These are phyloP conservation scores for Tylopilus balloui DNA, from an alignment of 768 basidiomycete species.

Conservation along the genomic window DNA sequence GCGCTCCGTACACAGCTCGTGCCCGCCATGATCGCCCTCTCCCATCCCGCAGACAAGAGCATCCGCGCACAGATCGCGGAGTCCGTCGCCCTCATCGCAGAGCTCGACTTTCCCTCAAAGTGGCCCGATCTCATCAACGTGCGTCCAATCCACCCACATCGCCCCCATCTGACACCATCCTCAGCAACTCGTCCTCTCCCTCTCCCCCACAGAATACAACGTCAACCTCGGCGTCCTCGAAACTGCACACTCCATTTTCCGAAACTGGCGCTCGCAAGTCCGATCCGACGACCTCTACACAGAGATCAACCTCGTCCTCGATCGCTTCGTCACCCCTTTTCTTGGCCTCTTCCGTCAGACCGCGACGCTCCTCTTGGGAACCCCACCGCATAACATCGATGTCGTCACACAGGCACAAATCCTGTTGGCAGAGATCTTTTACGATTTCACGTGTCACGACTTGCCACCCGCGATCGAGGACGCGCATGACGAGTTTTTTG, in stretches of 20 bases:
- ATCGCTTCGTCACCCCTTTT: conserved; percentile 79
- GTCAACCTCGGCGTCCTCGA: conserved; percentile 88
- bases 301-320: conserved; percentile 88
- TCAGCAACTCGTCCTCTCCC: conserved; percentile 84
- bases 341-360: conserved; percentile 76
- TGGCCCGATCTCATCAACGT: conserved; percentile 93
- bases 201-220: conserved; percentile 77
- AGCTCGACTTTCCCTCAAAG: conserved; percentile 82
- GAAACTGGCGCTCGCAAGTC: conserved; percentile 87
- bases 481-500: conserved; percentile 78
- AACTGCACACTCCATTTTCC: conserved; percentile 95
- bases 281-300: conserved; percentile 82
- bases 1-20: conserved; percentile 74
- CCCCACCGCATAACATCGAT: conserved; percentile 38
- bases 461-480: conserved; percentile 94
- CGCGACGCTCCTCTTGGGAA: conserved; percentile 45
- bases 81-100: conserved; percentile 86
- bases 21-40: conserved; percentile 86
- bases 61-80: conserved; percentile 88
- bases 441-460: conserved; percentile 94
- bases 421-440: conserved; percentile 80
- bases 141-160: conserved; percentile 32
- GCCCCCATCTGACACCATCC: conserved; percentile 10
- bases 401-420: conserved; percentile 70
- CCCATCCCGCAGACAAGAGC: conserved; percentile 63